phyloP scores from a whole-genome alignment of 1,284 basidiomycete species.

The Pseudozyma sp. region DNA sequence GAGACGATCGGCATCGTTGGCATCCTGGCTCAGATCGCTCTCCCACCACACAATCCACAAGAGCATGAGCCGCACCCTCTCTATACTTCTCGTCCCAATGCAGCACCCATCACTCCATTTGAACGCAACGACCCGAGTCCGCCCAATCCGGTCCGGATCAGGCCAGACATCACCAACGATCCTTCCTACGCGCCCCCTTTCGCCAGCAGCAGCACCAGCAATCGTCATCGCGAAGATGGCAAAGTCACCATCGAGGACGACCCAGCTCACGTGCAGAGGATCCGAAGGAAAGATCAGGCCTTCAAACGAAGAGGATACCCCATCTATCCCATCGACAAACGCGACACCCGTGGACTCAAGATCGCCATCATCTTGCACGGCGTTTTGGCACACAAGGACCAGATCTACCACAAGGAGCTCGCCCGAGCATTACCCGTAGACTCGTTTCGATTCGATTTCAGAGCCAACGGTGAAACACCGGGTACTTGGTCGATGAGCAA shows the following conservation, averaged over 20 bases:
- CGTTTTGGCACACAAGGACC: conserved; percentile 72
- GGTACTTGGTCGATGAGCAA: conserved; percentile 43
- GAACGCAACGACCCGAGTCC: not conserved
- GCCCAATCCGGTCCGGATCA: not conserved
- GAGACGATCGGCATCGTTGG: conserved; percentile 48
- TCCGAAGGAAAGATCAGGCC: conserved; percentile 25
- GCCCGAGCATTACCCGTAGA: conserved; percentile 78
- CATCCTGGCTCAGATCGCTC: conserved; percentile 40
- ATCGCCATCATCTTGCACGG: conserved; percentile 60
- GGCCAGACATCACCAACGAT: conserved; percentile 30
- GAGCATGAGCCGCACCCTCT: conserved; percentile 37
- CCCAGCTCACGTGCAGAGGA: conserved; percentile 21
- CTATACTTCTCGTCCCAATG: conserved; percentile 29
- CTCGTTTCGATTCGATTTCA: conserved; percentile 85
- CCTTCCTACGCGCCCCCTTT: not conserved
- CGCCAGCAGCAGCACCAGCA: not conserved
- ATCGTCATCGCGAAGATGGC: not conserved
- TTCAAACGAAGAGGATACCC: conserved; percentile 34
- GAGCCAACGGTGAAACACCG: conserved; percentile 65
- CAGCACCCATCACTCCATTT: conserved; percentile 19
- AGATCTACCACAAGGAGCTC: conserved; percentile 81
- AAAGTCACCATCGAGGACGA: conserved; percentile 22
- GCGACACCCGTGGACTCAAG: conserved; percentile 39
- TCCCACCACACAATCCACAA: conserved; percentile 35
- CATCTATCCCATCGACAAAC: conserved; percentile 33